phyloP scores from a whole-genome alignment of 805 yeast genomes.

The Wickerhamiella galacta region DNA sequence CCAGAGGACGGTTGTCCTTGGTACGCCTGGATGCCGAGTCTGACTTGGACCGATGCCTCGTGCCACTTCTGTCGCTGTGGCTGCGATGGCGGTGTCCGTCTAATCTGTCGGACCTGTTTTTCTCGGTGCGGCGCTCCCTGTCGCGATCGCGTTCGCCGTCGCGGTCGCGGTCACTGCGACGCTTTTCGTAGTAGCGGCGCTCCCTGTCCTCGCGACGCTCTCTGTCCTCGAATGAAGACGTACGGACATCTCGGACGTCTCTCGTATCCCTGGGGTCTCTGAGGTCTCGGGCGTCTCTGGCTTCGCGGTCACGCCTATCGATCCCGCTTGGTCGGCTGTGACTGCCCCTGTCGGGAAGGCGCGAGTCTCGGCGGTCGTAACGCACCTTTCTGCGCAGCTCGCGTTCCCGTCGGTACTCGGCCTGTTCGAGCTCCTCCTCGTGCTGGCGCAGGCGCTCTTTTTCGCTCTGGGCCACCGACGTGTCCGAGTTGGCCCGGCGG shows the following conservation, averaged over 20 bases:
- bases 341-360: no score
- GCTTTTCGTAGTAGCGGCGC: slow-evolving; percentile 9
- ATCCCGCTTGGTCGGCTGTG: no score
- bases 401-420: slow-evolving; percentile 11
- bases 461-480: slow-evolving; percentile 5
- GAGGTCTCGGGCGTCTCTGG: no score
- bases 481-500: slow-evolving; percentile 10
- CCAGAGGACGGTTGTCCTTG: slow-evolving; percentile 49
- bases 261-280: no score
- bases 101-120: slow-evolving; percentile 1
- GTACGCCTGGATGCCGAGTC: slow-evolving; percentile 6
- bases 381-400: no score
- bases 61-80: neutral
- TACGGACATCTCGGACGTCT: no score
- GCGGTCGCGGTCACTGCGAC: slow-evolving; percentile 1
- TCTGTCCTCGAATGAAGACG: no score
- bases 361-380: no score
- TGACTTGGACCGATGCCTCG: slow-evolving; percentile 13
- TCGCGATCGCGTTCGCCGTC: neutral
- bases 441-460: slow-evolving; percentile 6
- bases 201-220: slow-evolving; percentile 14
- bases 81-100: slow-evolving; percentile 1
- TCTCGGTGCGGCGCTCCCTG: neutral
- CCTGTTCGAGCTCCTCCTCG: slow-evolving; percentile 14
- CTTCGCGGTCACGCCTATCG: no score